A percentile compares a stretch with the other conserved stretches of the same genome.
Conservation (phyloP, 768 basidiomycete genomes). For the Mycena sanguinolenta region DNA sequence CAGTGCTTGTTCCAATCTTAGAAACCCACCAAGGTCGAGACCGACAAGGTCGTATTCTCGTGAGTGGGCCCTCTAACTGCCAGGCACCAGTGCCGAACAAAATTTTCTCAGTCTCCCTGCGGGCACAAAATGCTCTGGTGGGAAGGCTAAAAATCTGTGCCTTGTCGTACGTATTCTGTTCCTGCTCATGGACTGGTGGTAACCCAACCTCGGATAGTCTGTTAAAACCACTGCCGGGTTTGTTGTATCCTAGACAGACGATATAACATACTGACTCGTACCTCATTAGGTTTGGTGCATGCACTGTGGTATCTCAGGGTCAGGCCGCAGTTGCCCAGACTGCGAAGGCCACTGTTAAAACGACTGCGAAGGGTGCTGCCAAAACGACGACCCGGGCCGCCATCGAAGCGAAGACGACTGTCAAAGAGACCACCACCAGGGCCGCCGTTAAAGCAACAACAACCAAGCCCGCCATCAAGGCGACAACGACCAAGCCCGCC, state of each 20-base stretch:
- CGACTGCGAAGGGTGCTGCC: slow-evolving; percentile 27
- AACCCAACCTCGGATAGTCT: background rate
- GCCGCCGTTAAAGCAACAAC: background rate
- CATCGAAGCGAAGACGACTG: slow-evolving; percentile 26
- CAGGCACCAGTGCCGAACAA: background rate
- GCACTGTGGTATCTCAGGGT: slow-evolving; percentile 59
- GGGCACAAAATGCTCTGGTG: slow-evolving; percentile 66
- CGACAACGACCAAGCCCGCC: too few relatives aligned
- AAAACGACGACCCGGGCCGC: slow-evolving; percentile 16
- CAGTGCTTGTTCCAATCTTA: slow-evolving; percentile 41
- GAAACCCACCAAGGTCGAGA: slow-evolving; percentile 54
- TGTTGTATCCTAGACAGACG: too few relatives aligned
- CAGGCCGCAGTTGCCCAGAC: slow-evolving; percentile 24
- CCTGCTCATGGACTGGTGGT: background rate
- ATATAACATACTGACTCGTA: too few relatives aligned
- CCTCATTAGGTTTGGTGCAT: slow-evolving; percentile 75
- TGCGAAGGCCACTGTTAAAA: slow-evolving; percentile 19
- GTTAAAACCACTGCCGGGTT: slow-evolving; percentile 48
- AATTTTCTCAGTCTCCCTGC: slow-evolving; percentile 50
- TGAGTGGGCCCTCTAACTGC: slow-evolving; percentile 17
- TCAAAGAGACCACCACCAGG: slow-evolving; percentile 29
- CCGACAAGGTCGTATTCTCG: slow-evolving; percentile 57
- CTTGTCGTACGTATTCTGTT: slow-evolving; percentile 54
- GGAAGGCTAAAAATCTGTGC: slow-evolving; percentile 58
- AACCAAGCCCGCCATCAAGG: too few relatives aligned